These are phyloP conservation scores for Urostyla sp. DNA, from an alignment of 73 alveolate species.

Conservation along the genomic window DNA sequence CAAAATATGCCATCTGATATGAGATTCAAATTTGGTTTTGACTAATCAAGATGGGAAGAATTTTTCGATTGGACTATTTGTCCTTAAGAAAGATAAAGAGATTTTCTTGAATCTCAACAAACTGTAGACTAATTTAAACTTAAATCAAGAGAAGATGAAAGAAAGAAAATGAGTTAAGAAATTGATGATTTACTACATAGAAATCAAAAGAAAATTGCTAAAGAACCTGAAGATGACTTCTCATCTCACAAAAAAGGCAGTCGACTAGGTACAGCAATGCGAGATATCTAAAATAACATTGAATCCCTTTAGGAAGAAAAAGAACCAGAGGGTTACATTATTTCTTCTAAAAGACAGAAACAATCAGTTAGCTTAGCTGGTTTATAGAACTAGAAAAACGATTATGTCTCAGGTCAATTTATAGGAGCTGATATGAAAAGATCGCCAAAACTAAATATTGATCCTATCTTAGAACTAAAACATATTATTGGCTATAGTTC, in stretches of 20 bases:
- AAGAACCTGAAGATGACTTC: constrained; percentile 23
- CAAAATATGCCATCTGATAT: constrained; percentile 79
- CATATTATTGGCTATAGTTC: constrained; percentile 81
- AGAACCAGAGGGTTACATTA: constrained; percentile 39
- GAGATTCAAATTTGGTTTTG: constrained; percentile 67
- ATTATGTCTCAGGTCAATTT: constrained; percentile 33
- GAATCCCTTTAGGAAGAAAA: no score
- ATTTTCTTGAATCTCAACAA: background rate
- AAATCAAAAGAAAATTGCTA: background rate
- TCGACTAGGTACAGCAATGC: no score
- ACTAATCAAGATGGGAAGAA: constrained; percentile 60
- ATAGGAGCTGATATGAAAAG: constrained; percentile 40
- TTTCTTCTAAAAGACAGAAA: constrained; percentile 12
- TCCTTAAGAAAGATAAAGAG: constrained; percentile 29
- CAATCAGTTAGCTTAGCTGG: constrained; percentile 38
- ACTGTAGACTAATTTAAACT: background rate
- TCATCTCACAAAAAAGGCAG: constrained; percentile 19
- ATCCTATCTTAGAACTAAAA: constrained; percentile 76
- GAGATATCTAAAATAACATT: no score
- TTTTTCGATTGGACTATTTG: constrained; percentile 64
- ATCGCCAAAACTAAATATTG: constrained; percentile 66
- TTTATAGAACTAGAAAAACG: constrained; percentile 13
- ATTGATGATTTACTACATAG: constrained; percentile 38
- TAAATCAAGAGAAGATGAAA: constrained; percentile 35
- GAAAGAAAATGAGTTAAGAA: constrained; percentile 50